These are phyloP conservation scores for Onygenales sp. DNA, from an alignment of 2,329 filamentous ascomycete species.

Conservation along the genomic window DNA sequence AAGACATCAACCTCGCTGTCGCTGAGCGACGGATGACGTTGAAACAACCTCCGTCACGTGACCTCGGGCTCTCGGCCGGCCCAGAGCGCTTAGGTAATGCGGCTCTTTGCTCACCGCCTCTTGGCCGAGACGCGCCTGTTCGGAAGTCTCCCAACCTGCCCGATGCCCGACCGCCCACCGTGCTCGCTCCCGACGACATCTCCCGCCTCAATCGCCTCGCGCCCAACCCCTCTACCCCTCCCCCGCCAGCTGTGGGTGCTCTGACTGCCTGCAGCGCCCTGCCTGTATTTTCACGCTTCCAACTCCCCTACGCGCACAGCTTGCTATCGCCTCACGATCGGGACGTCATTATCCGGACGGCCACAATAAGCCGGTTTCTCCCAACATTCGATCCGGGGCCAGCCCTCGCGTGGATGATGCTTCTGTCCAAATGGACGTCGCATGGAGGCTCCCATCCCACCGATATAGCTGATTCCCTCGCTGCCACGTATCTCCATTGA, in stretches of 20 bases:
- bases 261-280: neutral
- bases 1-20: neutral
- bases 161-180: neutral
- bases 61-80: neutral
- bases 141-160: neutral
- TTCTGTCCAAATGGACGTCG: conserved; percentile 1
- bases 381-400: neutral
- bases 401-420: conserved; percentile 1
- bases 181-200: neutral
- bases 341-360: neutral
- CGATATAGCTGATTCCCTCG: neutral
- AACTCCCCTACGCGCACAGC: neutral
- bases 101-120: conserved; percentile 11
- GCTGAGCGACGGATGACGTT: no score
- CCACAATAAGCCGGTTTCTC: neutral
- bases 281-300: neutral
- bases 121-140: conserved; percentile 5
- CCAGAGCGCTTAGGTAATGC: conserved; percentile 3
- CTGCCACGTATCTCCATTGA: neutral
- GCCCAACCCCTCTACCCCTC: neutral
- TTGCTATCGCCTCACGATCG: neutral
- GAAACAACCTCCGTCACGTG: no score
- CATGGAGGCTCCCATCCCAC: conserved; percentile 5
- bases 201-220: neutral
- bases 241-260: neutral